Evolutionary conservation across 2,329 filamentous ascomycete species (phyloP).

Genomic region (Orbilia brochopaga): DNA sequence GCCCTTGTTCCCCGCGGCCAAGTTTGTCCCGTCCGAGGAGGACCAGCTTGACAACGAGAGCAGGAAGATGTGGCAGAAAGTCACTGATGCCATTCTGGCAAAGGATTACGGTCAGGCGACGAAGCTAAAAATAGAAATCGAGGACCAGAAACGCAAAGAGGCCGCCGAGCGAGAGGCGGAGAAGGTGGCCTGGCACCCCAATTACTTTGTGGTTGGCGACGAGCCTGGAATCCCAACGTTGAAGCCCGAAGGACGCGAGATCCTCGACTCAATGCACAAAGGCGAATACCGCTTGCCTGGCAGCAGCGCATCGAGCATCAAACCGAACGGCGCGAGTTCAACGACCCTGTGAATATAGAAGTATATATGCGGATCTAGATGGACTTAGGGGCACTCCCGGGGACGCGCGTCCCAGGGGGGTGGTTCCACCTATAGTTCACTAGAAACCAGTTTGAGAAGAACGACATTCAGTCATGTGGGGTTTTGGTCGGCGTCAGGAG

Average conservation of each 20-base stretch:
- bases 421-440: conserved; percentile 2
- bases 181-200: conserved; percentile 76
- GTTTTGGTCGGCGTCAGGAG: conserved; percentile 43
- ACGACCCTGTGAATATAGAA: neutral
- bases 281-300: conserved; percentile 53
- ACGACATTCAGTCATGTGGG: conserved; percentile 25
- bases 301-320: conserved; percentile 50
- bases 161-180: conserved; percentile 77
- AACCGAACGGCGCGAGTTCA: neutral
- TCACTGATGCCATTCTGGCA: conserved; percentile 81
- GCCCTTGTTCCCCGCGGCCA: conserved; percentile 79
- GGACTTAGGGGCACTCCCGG: neutral
- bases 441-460: conserved; percentile 34
- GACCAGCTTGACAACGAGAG: conserved; percentile 88
- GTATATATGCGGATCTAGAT: conserved; percentile 21
- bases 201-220: conserved; percentile 72
- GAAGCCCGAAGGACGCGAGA: conserved; percentile 22
- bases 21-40: conserved; percentile 77
- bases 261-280: conserved; percentile 38
- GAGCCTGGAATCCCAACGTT: conserved; percentile 44
- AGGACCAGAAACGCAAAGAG: conserved; percentile 85
- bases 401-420: neutral
- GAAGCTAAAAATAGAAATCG: conserved; percentile 83
- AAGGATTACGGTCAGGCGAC: conserved; percentile 88
- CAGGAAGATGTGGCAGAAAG: conserved; percentile 81